phyloP scores from a whole-genome alignment of 1,284 basidiomycete genomes.

The Cystobasidium slooffiae region DNA sequence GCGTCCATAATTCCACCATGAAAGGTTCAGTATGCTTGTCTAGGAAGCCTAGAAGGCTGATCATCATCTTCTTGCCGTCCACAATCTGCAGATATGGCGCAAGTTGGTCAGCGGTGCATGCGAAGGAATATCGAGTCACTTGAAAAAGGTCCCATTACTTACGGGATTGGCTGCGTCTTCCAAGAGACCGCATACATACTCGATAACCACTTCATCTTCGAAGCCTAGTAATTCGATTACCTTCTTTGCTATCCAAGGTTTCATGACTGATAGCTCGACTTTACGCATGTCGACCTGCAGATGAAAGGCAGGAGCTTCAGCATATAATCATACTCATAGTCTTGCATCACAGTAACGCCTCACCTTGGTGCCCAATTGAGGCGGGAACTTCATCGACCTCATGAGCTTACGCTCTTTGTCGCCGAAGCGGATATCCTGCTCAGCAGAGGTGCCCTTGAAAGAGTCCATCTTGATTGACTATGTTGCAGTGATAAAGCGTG shows the following conservation, averaged over 20 bases:
- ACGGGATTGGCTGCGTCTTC: slow-evolving; percentile 85
- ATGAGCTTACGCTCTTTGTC: slow-evolving; percentile 92
- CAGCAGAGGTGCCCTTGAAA: slow-evolving; percentile 45
- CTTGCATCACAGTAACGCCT: slow-evolving; percentile 10
- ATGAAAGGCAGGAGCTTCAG: background rate
- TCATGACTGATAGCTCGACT: slow-evolving; percentile 84
- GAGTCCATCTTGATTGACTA: slow-evolving; percentile 25
- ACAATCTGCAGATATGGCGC: slow-evolving; percentile 65
- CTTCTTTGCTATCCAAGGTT: slow-evolving; percentile 92
- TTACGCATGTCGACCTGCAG: slow-evolving; percentile 87
- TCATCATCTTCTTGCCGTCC: slow-evolving; percentile 94
- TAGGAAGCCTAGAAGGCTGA: slow-evolving; percentile 89
- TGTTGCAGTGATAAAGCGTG: too few species aligned
- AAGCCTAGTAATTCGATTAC: slow-evolving; percentile 86
- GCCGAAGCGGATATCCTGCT: slow-evolving; percentile 70
- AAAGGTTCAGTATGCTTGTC: slow-evolving; percentile 74
- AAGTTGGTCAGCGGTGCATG: background rate
- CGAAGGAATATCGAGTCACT: background rate
- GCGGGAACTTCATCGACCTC: slow-evolving; percentile 85
- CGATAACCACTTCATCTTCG: slow-evolving; percentile 95
- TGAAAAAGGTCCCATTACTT: slow-evolving; percentile 52
- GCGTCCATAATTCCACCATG: slow-evolving; percentile 85
- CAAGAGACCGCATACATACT: slow-evolving; percentile 89
- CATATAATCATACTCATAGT: background rate
- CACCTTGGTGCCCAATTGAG: slow-evolving; percentile 86